These are phyloP conservation scores for Lactifluus echinatus DNA, from an alignment of 768 basidiomycete species.

Conservation along the genomic window DNA sequence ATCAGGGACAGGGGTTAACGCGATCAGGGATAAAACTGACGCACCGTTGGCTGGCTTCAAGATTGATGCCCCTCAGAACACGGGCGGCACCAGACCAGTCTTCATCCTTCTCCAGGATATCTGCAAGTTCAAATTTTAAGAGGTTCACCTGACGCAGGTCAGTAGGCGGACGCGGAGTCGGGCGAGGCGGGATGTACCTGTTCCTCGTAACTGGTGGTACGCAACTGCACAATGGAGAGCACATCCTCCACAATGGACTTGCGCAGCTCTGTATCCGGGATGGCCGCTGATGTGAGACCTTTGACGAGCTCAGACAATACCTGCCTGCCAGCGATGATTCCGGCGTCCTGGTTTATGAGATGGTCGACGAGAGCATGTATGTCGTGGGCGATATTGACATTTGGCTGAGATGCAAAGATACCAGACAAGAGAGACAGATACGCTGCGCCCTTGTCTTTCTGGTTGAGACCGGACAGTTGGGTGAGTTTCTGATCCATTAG, in stretches of 20 bases:
- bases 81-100: slow-evolving; percentile 92
- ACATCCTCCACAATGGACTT: slow-evolving; percentile 73
- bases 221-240: slow-evolving; percentile 58
- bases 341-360: slow-evolving; percentile 74
- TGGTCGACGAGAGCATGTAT: slow-evolving; percentile 68
- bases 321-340: slow-evolving; percentile 82
- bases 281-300: slow-evolving; percentile 45
- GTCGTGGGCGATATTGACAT: slow-evolving; percentile 39
- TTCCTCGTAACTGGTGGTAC: slow-evolving; percentile 90
- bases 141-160: slow-evolving; percentile 55
- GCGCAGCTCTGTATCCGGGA: slow-evolving; percentile 47
- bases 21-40: slow-evolving; percentile 19
- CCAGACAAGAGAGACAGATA: slow-evolving; percentile 63
- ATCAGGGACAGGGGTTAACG: not conserved
- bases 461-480: slow-evolving; percentile 53
- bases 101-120: slow-evolving; percentile 81
- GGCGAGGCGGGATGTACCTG: slow-evolving; percentile 48
- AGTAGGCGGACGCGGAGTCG: not conserved
- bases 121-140: slow-evolving; percentile 82
- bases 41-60: slow-evolving; percentile 84
- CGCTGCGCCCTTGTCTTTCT: slow-evolving; percentile 79
- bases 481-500: slow-evolving; percentile 67
- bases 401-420: slow-evolving; percentile 46
- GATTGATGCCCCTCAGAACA: slow-evolving; percentile 84
- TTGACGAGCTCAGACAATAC: slow-evolving; percentile 80